Conservation (phyloP, 2,329 filamentous ascomycete genomes). For the Chaetomiaceae sp. region DNA sequence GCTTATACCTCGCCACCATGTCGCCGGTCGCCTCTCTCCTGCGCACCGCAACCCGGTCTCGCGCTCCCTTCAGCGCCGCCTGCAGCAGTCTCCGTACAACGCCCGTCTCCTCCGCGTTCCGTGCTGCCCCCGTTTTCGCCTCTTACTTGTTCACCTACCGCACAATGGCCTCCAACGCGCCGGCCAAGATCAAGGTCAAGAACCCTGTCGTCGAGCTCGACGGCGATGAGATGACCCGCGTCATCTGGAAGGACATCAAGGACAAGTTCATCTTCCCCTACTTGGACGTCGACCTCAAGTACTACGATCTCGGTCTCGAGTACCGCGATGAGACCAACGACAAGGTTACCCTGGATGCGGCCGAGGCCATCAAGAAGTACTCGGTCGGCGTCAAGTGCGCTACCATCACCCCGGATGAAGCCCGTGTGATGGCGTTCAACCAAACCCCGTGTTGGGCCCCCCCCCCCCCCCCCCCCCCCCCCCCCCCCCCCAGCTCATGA, state of each 20-base stretch:
- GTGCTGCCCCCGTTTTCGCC: slow-evolving; percentile 26
- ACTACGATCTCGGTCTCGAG: slow-evolving; percentile 88
- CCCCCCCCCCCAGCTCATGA: not conserved
- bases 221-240: slow-evolving; percentile 92
- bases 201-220: slow-evolving; percentile 98
- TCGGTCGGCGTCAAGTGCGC: slow-evolving; percentile 98
- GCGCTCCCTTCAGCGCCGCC: slow-evolving; percentile 13
- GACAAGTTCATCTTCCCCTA: slow-evolving; percentile 97
- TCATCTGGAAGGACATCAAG: slow-evolving; percentile 99
- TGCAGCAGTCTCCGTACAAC: slow-evolving; percentile 10
- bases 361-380: slow-evolving; percentile 98
- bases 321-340: slow-evolving; percentile 96
- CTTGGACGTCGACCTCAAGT: slow-evolving; percentile 96
- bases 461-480: not conserved
- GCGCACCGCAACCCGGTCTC: slow-evolving; percentile 19
- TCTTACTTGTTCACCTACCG: slow-evolving; percentile 32
- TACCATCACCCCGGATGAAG: slow-evolving; percentile 97
- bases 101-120: slow-evolving; percentile 8
- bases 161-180: slow-evolving; percentile 45
- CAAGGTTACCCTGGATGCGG: slow-evolving; percentile 89
- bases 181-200: slow-evolving; percentile 96
- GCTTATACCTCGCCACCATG: slow-evolving; percentile 28
- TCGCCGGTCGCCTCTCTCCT: slow-evolving; percentile 19
- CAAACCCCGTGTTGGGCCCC: slow-evolving; percentile 62
- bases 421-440: slow-evolving; percentile 93